Conservation (phyloP, 2,329 filamentous ascomycete genomes). For the Trichoderma endophyticum region DNA sequence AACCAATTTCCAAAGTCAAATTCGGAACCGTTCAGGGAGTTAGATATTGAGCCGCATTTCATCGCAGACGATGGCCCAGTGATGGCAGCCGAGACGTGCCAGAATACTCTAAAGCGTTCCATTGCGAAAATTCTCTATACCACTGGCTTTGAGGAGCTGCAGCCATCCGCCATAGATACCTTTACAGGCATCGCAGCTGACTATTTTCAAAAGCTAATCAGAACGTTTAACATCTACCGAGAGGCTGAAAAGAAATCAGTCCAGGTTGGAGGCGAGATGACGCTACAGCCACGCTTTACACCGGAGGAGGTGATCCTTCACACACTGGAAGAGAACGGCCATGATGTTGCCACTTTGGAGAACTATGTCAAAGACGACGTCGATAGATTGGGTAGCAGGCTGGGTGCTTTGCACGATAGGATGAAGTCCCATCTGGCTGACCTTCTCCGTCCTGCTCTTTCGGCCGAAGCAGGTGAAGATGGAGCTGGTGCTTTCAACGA, state of each 20-base stretch:
- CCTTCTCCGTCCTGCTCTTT: constrained; percentile 82
- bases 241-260: constrained; percentile 75
- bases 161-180: constrained; percentile 87
- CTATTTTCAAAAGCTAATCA: constrained; percentile 81
- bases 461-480: constrained; percentile 70
- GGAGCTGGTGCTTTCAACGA: constrained; percentile 92
- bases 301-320: constrained; percentile 86
- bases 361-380: constrained; percentile 88
- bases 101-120: constrained; percentile 81
- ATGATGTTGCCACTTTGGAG: constrained; percentile 78
- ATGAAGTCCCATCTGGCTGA: constrained; percentile 95
- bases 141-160: constrained; percentile 93
- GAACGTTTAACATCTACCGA: constrained; percentile 76
- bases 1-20: constrained; percentile 99
- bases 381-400: constrained; percentile 77
- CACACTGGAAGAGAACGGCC: constrained; percentile 77
- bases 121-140: constrained; percentile 95
- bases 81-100: constrained; percentile 78
- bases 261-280: constrained; percentile 23
- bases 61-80: constrained; percentile 84
- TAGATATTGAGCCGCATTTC: constrained; percentile 84
- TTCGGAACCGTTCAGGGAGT: constrained; percentile 80
- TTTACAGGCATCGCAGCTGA: constrained; percentile 86
- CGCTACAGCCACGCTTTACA: constrained; percentile 65
- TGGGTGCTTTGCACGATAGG: constrained; percentile 83